Evolutionary conservation across 768 basidiomycete species (phyloP).

Genomic region (Kwoniella dendrophila): DNA sequence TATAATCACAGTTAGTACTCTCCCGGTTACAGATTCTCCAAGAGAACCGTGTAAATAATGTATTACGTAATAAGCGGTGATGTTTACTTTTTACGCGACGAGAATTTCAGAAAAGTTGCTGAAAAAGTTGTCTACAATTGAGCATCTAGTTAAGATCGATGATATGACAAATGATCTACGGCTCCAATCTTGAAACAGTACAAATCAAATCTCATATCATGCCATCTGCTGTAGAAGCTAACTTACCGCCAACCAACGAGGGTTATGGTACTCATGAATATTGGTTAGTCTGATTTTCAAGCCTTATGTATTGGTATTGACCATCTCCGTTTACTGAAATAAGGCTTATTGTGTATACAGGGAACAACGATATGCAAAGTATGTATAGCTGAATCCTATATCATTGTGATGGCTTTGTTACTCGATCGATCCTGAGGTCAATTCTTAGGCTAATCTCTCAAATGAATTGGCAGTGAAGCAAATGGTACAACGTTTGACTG

Average conservation of each 20-base stretch:
- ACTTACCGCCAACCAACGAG: slow-evolving; percentile 51
- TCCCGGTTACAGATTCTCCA: too few relatives aligned
- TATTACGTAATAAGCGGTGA: too few relatives aligned
- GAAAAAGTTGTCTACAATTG: too few relatives aligned
- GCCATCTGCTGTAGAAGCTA: slow-evolving; percentile 26
- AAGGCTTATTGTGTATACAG: slow-evolving; percentile 21
- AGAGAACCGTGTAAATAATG: too few relatives aligned
- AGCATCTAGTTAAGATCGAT: too few relatives aligned
- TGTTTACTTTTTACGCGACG: too few relatives aligned
- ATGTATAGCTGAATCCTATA: slow-evolving; percentile 11
- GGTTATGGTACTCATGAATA: slow-evolving; percentile 55
- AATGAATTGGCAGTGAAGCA: slow-evolving; percentile 37
- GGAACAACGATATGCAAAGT: slow-evolving; percentile 55
- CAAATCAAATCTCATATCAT: too few relatives aligned
- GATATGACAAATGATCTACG: too few relatives aligned
- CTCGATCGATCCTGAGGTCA: background rate
- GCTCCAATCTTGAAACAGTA: too few relatives aligned
- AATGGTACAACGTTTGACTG: slow-evolving; percentile 54
- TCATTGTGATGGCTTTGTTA: too few relatives aligned
- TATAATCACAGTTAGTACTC: too few relatives aligned
- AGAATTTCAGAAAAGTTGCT: too few relatives aligned
- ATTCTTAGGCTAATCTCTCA: background rate
- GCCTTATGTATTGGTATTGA: background rate
- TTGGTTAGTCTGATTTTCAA: slow-evolving; percentile 38
- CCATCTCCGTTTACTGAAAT: background rate